Evolutionary conservation across 805 yeast genomes (phyloP), one percentile per base, ranked within the genome.

Genomic region (Wickerhamiella kazuoi): DNA sequence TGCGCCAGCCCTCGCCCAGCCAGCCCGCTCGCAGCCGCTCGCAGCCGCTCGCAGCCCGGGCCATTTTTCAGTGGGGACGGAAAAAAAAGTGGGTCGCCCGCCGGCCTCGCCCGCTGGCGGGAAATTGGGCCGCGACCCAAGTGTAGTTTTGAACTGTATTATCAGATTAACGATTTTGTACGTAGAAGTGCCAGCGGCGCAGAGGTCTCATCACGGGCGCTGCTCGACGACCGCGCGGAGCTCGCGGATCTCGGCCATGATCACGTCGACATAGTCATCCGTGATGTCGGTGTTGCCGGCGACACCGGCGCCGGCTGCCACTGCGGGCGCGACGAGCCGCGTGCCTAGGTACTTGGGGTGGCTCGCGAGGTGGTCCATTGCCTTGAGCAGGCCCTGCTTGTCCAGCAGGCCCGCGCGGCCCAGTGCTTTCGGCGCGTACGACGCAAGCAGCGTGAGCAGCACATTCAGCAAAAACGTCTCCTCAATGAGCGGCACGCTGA

Each of bases 341-440:
- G 86, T 70, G 4, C 79, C 68, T 44, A 86, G 61, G 48, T 75
- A 84, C 55, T 82, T 83, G 13, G 94, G 94, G 57, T 86, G 96
- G 21, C 86, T 76, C 44, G 82, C 64, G 31, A 86, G 64, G 47
- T 82, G 80, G 40, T 71, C 77, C 41, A 84, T 59, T 9, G 77
- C 71, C 33, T 67, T 71, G 3, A 65, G 61, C 44, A 86, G 67
- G 20, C 68, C 72, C n/a, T 65, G 68, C 43, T 77, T 65, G 42
- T 75, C 57, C 24, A 44, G 38, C 18, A n/a, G 35, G 18, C 19
- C 28, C 36, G 14, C 38, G 6, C 4, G 5, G 21, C 20, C 30
- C 6, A 30, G 46, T 2, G 51, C 36, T n/a, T 28, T 34, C 35
- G 69, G 55, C 41, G 65, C 71, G 21, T 65, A 56, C 1, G 66